Percentiles rank a stretch among this genome's conserved stretches.
Evolutionary conservation across 768 basidiomycete genomes (phyloP).

Genomic region (Suillus placidus): DNA sequence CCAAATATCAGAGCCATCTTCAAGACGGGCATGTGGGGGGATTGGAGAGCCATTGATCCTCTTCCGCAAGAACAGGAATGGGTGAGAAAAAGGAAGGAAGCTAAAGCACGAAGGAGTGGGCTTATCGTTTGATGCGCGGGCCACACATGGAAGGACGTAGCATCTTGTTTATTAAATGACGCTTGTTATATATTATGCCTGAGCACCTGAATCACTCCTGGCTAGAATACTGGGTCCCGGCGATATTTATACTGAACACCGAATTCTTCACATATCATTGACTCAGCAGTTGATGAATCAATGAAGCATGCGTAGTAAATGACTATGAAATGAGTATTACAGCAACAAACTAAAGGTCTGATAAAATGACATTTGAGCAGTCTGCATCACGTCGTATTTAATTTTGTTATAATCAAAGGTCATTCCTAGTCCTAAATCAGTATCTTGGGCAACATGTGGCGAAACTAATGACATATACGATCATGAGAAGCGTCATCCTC

Average conservation of each 20-base stretch:
- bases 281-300: background rate
- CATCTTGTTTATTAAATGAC: background rate
- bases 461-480: background rate
- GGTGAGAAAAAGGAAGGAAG: constrained; percentile 3
- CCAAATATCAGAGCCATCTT: constrained; percentile 35
- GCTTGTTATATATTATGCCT: background rate
- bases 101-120: constrained; percentile 7
- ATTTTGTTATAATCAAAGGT: too few species aligned
- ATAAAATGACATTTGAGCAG: background rate
- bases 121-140: background rate
- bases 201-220: background rate
- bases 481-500: background rate
- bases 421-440: background rate
- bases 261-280: background rate
- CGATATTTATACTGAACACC: background rate
- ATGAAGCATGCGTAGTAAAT: background rate
- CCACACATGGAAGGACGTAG: background rate
- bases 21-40: constrained; percentile 29
- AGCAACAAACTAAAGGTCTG: background rate
- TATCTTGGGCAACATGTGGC: too few species aligned
- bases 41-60: constrained; percentile 17
- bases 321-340: background rate
- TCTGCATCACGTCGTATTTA: background rate
- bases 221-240: background rate
- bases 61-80: constrained; percentile 3